A percentile compares a stretch with the other conserved stretches of the same genome.
Evolutionary conservation across 2,329 filamentous ascomycete genomes (phyloP).

Genomic region (Penicillium sp.): DNA sequence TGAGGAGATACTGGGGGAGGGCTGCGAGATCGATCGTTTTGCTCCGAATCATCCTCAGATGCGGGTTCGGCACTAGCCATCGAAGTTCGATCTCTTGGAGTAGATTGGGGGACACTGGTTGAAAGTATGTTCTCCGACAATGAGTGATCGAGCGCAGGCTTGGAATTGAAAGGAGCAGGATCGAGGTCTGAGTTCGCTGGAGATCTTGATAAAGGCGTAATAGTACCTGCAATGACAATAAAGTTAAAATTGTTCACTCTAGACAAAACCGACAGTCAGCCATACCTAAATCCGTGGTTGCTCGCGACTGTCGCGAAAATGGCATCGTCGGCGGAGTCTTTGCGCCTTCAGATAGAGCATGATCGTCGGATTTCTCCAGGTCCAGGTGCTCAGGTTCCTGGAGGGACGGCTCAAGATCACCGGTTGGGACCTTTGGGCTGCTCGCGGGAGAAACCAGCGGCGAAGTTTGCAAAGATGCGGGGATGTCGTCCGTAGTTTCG

Average conservation of each 20-base stretch:
- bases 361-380: slow-evolving; percentile 36
- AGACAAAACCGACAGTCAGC: background rate
- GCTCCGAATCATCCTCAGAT: slow-evolving; percentile 18
- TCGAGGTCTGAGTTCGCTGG: slow-evolving; percentile 35
- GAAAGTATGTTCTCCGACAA: slow-evolving; percentile 60
- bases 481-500: slow-evolving; percentile 88
- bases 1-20: slow-evolving; percentile 72
- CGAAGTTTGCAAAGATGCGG: slow-evolving; percentile 91
- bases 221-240: slow-evolving; percentile 31
- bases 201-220: slow-evolving; percentile 47
- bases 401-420: slow-evolving; percentile 39
- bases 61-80: slow-evolving; percentile 15
- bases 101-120: slow-evolving; percentile 39
- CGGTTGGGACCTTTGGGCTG: slow-evolving; percentile 64
- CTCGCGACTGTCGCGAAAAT: slow-evolving; percentile 38
- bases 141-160: slow-evolving; percentile 53
- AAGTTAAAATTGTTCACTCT: background rate
- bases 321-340: slow-evolving; percentile 32
- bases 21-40: slow-evolving; percentile 65
- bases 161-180: slow-evolving; percentile 34
- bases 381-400: slow-evolving; percentile 58
- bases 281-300: slow-evolving; percentile 53
- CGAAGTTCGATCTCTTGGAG: slow-evolving; percentile 10
- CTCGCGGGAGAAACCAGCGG: slow-evolving; percentile 87
- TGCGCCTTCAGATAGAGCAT: slow-evolving; percentile 27